Percentiles rank a stretch among this genome's conserved stretches.
These are phyloP conservation scores for Davidsoniella eucalypti DNA, from an alignment of 2,329 filamentous ascomycete species.

Conservation along the genomic window DNA sequence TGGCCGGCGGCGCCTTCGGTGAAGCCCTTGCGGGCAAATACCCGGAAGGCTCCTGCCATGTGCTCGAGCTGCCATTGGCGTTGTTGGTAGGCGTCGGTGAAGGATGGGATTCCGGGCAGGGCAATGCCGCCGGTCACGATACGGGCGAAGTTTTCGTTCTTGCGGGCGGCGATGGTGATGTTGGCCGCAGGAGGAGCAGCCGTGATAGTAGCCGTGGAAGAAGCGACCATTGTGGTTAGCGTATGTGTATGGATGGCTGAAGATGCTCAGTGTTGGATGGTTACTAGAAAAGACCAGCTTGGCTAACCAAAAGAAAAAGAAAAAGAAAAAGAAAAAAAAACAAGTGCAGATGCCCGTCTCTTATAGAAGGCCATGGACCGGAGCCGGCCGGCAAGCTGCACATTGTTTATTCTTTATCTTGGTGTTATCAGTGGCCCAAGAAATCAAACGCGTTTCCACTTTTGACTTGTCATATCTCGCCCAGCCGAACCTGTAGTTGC, in stretches of 20 bases:
- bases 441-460: no score
- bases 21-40: constrained; percentile 29
- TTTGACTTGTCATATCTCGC: no score
- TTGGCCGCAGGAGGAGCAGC: background rate
- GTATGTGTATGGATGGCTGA: background rate
- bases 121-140: constrained; percentile 8
- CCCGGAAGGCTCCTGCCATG: constrained; percentile 30
- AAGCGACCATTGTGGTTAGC: constrained; percentile 1
- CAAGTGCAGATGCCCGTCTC: background rate
- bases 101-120: constrained; percentile 7
- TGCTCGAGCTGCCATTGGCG: constrained; percentile 24
- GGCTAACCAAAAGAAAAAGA: background rate
- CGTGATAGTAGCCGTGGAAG: background rate
- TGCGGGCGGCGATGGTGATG: background rate
- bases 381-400: no score
- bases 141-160: constrained; percentile 9
- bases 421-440: no score
- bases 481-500: no score
- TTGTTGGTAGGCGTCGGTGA: constrained; percentile 15
- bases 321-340: no score
- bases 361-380: background rate
- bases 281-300: background rate
- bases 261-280: background rate
- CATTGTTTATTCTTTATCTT: no score
- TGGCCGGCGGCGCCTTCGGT: constrained; percentile 49